Conservation (phyloP, 192 early-diverging fungal genomes). For the Neocallimastix lanati region DNA sequence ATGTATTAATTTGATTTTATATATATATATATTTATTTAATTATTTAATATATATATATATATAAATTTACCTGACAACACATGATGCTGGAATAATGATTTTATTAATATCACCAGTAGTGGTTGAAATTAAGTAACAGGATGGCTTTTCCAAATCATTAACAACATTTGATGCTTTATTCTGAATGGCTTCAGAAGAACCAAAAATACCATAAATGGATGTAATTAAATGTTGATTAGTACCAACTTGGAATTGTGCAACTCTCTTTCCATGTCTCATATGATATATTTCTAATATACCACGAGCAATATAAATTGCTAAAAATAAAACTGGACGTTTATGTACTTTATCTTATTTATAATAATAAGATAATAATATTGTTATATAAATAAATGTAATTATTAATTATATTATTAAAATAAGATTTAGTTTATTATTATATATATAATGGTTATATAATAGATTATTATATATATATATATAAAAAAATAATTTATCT, state of each 20-base stretch:
- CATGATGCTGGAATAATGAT: background rate
- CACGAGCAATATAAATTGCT: constrained; percentile 43
- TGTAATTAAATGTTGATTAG: constrained; percentile 29
- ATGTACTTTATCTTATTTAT: background rate
- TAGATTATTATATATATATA: too few species aligned
- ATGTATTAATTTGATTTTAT: too few species aligned
- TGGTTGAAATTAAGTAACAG: background rate
- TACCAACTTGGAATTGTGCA: constrained; percentile 33
- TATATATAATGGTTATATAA: too few species aligned
- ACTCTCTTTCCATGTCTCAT: constrained; percentile 39
- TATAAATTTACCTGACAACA: background rate
- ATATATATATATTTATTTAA: too few species aligned
- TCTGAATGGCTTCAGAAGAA: constrained; percentile 1
- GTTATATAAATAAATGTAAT: too few species aligned
- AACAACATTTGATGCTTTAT: background rate
- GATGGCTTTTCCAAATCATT: background rate
- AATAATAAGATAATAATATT: too few species aligned
- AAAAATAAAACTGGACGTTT: constrained; percentile 26
- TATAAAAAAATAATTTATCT: too few species aligned
- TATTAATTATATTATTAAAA: too few species aligned
- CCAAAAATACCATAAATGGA: constrained; percentile 20
- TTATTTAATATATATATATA: too few species aligned
- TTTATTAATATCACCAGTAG: background rate
- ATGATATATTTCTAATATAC: constrained; percentile 41
- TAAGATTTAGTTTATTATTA: too few species aligned